Conservation (phyloP, 2,329 filamentous ascomycete genomes). For the Canariomyces notabilis region DNA sequence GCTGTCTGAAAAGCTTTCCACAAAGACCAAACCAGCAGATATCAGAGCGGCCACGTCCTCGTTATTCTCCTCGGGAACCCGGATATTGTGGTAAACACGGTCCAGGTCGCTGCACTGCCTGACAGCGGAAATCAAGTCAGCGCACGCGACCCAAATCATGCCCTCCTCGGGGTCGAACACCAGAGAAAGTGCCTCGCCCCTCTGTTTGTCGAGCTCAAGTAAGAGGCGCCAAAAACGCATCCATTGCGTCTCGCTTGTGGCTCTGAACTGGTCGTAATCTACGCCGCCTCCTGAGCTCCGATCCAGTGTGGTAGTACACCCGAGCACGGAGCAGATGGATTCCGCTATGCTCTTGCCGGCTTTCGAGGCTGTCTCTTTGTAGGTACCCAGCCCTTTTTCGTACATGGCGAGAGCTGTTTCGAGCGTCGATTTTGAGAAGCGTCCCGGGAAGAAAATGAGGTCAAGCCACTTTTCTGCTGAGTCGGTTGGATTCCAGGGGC, state of each 20-base stretch:
- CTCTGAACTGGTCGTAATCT: constrained; percentile 71
- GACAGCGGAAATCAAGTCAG: constrained; percentile 74
- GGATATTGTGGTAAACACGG: constrained; percentile 64
- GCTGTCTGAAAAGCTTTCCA: constrained; percentile 63
- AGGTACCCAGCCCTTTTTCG: constrained; percentile 54
- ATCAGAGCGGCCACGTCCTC: constrained; percentile 58
- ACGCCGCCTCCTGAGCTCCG: constrained; percentile 58
- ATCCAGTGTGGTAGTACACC: constrained; percentile 61
- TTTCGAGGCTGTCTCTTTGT: constrained; percentile 37
- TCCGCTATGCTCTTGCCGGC: constrained; percentile 62
- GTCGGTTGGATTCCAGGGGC: constrained; percentile 61
- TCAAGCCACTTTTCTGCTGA: constrained; percentile 80
- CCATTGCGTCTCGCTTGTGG: constrained; percentile 78
- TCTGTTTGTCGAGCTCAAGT: constrained; percentile 77
- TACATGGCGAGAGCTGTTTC: constrained; percentile 82
- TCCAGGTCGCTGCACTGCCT: constrained; percentile 77
- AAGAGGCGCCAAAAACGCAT: constrained; percentile 81
- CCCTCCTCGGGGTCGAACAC: constrained; percentile 65
- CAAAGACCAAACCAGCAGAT: constrained; percentile 63
- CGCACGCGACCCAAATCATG: constrained; percentile 77
- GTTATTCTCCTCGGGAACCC: constrained; percentile 47
- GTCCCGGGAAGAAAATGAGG: constrained; percentile 75
- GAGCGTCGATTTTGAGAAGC: constrained; percentile 73
- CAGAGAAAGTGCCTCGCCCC: constrained; percentile 75
- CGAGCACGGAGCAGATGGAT: constrained; percentile 67